Evolutionary conservation across 1,284 basidiomycete genomes (phyloP), one percentile per base, ranked within the genome.

Genomic region (Mycena citricolor): DNA sequence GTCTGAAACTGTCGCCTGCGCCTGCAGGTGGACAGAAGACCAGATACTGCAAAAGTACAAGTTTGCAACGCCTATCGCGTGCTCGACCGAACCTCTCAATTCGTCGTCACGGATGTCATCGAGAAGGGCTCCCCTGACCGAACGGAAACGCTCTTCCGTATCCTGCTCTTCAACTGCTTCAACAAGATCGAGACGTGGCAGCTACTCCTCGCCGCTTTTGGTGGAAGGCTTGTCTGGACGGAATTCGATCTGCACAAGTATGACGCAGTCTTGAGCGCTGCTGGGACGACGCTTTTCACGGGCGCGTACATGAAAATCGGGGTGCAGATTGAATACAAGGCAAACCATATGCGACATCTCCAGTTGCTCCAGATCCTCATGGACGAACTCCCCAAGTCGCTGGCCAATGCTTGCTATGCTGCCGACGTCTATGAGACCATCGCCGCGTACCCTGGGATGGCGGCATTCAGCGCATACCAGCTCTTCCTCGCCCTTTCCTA

Each of bases 11-110:
- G n/a, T n/a, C n/a, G n/a, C n/a, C n/a, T n/a, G n/a, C n/a, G n/a
- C n/a, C n/a, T n/a, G n/a, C 37, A 81, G 79, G 25, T 83, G 81
- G 81, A 80, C 81, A 0, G 52, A 67, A 1, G 79, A 85, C 52
- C 57, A 57, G 2, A 70, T 79, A 22, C 63, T 85, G 16, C 62
- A 57, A 4, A 56, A 63, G 5, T 67, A 73, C 48, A 70, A 67
- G 39, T 84, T 84, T 83, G 80, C 63, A 83, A 82, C 53, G 70
- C 77, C 0, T 85, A 69, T 57, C 74, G 83, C 10, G 73, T 81
- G 2, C 66, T 79, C 19, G 83, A 85, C 59, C 73, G 73, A 25
- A 70, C 70, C 3, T 78, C 69, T 24, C 82, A 85, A 51, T 85
- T 71, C 44, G 64, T 85, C 37, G 67, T 85, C 21, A 54, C 63